Base-by-base conservation (phyloP, 306 rosid genomes). In the Prunus mongolica region DNA sequence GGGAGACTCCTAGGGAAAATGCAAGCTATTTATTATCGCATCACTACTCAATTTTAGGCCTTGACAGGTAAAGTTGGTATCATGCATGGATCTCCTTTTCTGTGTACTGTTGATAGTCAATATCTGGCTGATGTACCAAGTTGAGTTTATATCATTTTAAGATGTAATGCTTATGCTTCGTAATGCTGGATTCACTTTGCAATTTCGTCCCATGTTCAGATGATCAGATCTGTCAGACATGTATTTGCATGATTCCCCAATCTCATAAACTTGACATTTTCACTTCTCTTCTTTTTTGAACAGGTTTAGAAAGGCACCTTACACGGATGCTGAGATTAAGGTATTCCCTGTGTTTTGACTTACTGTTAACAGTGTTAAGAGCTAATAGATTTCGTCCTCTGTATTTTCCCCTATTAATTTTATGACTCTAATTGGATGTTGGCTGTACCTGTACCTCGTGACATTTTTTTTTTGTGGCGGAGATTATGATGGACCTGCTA, bases 41-140 rank as follows among this genome's bases (percentile, higher is more conserved):
- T 85, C 99, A 96, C 85, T 92, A 96, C 88, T 89, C 96, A 57
- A 84, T 91, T 80, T 82, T 96, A 88, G 99, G 99, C 73, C 99
- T 96, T 75, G 97, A 96, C 82, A 96, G 99, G 99, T 94, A 86
- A 77, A 52, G 27, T 71, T 82, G 41, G 46, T 32, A 27, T 71
- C 15, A 38, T 38, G 9, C 44, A 7, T 38, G 1, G 30, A 71
- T 19, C 61, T 49, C 25, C 60, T 15, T 70, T 67, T 2, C 28
- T 6, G 24, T 69, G 12, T 13, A 18, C 41, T 46, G 8, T 69
- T 69, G 24, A 32, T 69, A 51, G 62, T 51, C 34, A 1, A 51
- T 70, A 11, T 30, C 22, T 52, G 46, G n/a, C 3, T 19, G 25
- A 30, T 8, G 10, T 8, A 30, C 61, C 30, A 66, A 44, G 52